Conservation (phyloP, 768 basidiomycete species). For the Russula lepida region DNA sequence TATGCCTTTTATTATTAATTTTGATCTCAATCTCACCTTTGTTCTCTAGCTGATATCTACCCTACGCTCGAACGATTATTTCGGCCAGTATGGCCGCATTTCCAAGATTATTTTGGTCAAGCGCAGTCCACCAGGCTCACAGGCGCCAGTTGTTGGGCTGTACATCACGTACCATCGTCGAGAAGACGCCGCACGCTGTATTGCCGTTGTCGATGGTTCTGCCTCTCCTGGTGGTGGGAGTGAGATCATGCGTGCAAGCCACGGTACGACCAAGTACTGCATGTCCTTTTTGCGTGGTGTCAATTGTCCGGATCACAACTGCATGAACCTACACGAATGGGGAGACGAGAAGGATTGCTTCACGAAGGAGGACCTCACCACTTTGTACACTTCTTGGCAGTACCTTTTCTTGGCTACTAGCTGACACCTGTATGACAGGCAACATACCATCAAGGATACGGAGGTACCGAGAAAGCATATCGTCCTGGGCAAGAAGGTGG, state of each 20-base stretch:
- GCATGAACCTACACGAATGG: conserved; percentile 96
- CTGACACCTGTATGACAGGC: conserved; percentile 38
- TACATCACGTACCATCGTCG: conserved; percentile 94
- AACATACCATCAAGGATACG: conserved; percentile 88
- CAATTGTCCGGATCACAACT: conserved; percentile 78
- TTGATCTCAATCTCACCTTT: conserved; percentile 16
- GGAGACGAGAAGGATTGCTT: conserved; percentile 98
- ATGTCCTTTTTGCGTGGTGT: conserved; percentile 86
- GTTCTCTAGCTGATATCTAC: conserved; percentile 71
- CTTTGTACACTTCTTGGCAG: conserved; percentile 49
- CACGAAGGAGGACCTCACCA: conserved; percentile 92
- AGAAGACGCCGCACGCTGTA: conserved; percentile 91
- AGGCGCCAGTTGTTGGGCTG: conserved; percentile 75
- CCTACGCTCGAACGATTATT: conserved; percentile 90
- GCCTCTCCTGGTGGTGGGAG: conserved; percentile 83
- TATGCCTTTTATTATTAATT: conserved; percentile 31
- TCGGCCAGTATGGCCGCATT: conserved; percentile 98
- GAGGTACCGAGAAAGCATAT: conserved; percentile 54
- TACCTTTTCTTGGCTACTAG: not conserved
- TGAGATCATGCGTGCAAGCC: conserved; percentile 86
- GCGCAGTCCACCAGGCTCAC: conserved; percentile 66
- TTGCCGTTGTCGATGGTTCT: conserved; percentile 87
- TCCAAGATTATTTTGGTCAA: conserved; percentile 91
- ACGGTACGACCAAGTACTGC: conserved; percentile 97
- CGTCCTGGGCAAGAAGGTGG: conserved; percentile 45